These are phyloP conservation scores for Neurospora sp. DNA, from an alignment of 2,329 filamentous ascomycete species.

Conservation along the genomic window DNA sequence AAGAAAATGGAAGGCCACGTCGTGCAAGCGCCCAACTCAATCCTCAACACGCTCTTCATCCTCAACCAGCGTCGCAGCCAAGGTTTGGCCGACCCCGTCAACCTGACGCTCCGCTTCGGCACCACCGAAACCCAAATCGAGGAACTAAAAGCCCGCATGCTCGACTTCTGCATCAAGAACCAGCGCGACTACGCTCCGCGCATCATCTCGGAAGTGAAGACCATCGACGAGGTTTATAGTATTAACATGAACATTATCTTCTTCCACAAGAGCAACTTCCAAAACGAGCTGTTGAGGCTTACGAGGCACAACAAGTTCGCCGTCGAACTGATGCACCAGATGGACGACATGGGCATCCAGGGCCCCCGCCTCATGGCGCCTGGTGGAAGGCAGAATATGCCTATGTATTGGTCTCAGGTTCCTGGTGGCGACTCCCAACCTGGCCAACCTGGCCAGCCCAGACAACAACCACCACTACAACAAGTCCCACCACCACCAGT, in stretches of 20 bases:
- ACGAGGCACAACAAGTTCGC: slow-evolving; percentile 91
- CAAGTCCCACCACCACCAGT: not conserved
- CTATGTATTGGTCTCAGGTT: slow-evolving; percentile 43
- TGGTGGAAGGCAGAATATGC: slow-evolving; percentile 56
- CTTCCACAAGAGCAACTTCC: slow-evolving; percentile 96
- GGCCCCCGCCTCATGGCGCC: slow-evolving; percentile 66
- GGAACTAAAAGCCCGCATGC: slow-evolving; percentile 64
- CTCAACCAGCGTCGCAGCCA: slow-evolving; percentile 89
- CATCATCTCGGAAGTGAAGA: slow-evolving; percentile 57
- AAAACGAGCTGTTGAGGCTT: slow-evolving; percentile 85
- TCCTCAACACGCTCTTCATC: slow-evolving; percentile 88
- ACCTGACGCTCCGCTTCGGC: slow-evolving; percentile 79
- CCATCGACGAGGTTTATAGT: slow-evolving; percentile 72
- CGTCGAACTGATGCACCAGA: slow-evolving; percentile 78
- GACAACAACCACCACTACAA: not conserved
- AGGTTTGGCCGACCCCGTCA: slow-evolving; percentile 75
- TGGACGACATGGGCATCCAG: slow-evolving; percentile 77
- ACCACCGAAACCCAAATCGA: slow-evolving; percentile 79
- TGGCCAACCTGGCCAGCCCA: no score
- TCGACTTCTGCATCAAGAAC: slow-evolving; percentile 74
- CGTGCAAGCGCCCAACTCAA: slow-evolving; percentile 89
- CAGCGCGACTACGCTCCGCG: slow-evolving; percentile 61
- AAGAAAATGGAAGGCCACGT: slow-evolving; percentile 98
- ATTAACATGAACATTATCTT: slow-evolving; percentile 88
- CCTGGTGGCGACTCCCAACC: not conserved